Conservation (phyloP, 2,329 filamentous ascomycete genomes). For the Aspergillus sp. region DNA sequence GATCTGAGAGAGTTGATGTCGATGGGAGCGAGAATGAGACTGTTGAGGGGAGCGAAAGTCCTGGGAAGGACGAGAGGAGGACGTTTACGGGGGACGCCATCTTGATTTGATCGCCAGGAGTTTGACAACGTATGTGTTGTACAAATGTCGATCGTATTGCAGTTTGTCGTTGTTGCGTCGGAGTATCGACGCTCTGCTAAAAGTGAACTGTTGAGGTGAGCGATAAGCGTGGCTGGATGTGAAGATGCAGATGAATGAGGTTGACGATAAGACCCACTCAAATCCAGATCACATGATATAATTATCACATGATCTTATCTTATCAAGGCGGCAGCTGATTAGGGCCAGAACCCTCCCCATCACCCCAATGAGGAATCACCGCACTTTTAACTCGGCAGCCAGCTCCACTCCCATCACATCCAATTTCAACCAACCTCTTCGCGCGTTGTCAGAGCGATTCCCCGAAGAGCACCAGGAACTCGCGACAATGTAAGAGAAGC, state of each 20-base stretch:
- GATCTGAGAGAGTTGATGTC: constrained; percentile 64
- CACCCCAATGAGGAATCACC: constrained; percentile 30
- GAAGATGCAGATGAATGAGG: not conserved
- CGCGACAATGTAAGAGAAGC: constrained; percentile 50
- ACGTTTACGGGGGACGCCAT: constrained; percentile 72
- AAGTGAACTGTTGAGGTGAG: not conserved
- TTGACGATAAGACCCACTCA: constrained; percentile 16
- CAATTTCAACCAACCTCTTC: constrained; percentile 39
- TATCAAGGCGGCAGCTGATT: constrained; percentile 15
- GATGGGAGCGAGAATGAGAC: constrained; percentile 71
- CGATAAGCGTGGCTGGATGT: not conserved
- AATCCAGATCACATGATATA: constrained; percentile 10
- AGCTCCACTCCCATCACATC: constrained; percentile 33
- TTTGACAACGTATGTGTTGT: not conserved
- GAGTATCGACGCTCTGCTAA: not conserved
- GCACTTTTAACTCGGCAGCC: constrained; percentile 36
- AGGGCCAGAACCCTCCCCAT: constrained; percentile 32
- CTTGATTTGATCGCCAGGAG: constrained; percentile 12
- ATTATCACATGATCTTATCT: constrained; percentile 8
- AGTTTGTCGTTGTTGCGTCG: not conserved
- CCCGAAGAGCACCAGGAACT: constrained; percentile 54
- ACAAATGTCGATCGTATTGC: not conserved
- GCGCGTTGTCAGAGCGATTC: constrained; percentile 53
- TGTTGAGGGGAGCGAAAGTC: constrained; percentile 78
- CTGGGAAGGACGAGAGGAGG: constrained; percentile 79